A percentile compares a stretch with the other conserved stretches of the same genome.
These are phyloP conservation scores for Talaromyces stipitatus DNA, from an alignment of 495 filamentous ascomycete genomes.

Conservation along the genomic window DNA sequence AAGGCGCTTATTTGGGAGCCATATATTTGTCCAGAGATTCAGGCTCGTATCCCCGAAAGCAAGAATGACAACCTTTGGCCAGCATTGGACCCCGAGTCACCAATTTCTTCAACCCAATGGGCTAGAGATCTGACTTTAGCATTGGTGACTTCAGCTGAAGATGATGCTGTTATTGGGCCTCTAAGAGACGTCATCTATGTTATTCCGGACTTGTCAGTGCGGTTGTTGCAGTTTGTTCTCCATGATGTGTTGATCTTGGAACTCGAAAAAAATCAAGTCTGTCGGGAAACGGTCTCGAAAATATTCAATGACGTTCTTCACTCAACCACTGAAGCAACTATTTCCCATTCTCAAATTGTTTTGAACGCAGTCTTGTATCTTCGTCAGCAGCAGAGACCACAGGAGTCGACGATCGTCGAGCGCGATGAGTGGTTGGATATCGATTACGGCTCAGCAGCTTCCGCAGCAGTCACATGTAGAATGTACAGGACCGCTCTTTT, in stretches of 20 bases:
- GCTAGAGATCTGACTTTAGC: conserved; percentile 53
- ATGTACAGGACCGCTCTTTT: conserved; percentile 83
- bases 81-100: conserved; percentile 10
- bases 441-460: conserved; percentile 62
- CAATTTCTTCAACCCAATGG: conserved; percentile 43
- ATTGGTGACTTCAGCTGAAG: conserved; percentile 49
- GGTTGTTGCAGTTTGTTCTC: conserved; percentile 68
- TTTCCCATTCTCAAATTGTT: conserved; percentile 51
- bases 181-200: conserved; percentile 53
- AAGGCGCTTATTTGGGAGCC: conserved; percentile 37
- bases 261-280: conserved; percentile 17
- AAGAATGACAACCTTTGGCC: not conserved
- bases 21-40: conserved; percentile 28
- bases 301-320: conserved; percentile 29
- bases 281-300: conserved; percentile 34
- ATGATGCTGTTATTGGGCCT: conserved; percentile 59
- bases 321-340: conserved; percentile 22
- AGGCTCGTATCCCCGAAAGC: conserved; percentile 3
- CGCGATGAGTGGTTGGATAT: conserved; percentile 80
- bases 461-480: conserved; percentile 70
- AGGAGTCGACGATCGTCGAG: conserved; percentile 69
- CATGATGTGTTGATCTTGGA: conserved; percentile 64
- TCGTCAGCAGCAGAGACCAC: conserved; percentile 65
- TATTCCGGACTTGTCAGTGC: conserved; percentile 59
- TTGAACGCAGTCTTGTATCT: conserved; percentile 83